Evolutionary conservation across 441 rosid species (phyloP).

Genomic region (Kokia cookei): DNA sequence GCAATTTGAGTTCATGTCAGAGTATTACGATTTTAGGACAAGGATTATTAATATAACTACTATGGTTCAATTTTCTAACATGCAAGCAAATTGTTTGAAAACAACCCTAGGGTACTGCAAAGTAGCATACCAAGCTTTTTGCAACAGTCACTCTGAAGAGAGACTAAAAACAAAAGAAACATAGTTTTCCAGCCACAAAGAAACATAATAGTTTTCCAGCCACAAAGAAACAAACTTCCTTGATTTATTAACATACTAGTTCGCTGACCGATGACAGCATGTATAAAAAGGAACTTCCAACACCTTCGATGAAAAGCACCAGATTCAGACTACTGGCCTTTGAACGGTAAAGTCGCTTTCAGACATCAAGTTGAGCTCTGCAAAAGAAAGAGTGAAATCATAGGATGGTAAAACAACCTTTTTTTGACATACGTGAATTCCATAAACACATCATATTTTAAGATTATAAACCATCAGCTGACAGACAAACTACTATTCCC

Average conservation of each 20-base stretch:
- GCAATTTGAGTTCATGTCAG: not conserved
- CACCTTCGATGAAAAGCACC: slow-evolving; percentile 10
- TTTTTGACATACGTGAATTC: not conserved
- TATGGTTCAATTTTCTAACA: not conserved
- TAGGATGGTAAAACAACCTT: not conserved
- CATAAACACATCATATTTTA: not conserved
- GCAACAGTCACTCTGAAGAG: not conserved
- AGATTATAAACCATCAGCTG: slow-evolving; percentile 1
- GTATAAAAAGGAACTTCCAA: slow-evolving; percentile 7
- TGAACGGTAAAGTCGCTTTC: slow-evolving; percentile 7
- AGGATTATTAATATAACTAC: not conserved
- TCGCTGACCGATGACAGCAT: slow-evolving; percentile 9
- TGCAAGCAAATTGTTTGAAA: not conserved
- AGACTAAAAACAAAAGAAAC: not conserved
- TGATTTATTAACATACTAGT: slow-evolving; percentile 7
- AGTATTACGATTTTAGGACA: not conserved
- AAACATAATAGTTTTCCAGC: not conserved
- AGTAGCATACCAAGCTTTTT: slow-evolving; percentile 2
- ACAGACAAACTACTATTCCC: not conserved
- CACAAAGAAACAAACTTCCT: slow-evolving; percentile 6
- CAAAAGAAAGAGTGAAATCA: slow-evolving; percentile 13
- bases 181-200: no score
- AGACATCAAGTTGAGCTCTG: slow-evolving; percentile 16
- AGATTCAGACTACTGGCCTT: slow-evolving; percentile 8
- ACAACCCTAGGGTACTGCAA: not conserved